These are phyloP conservation scores for Parafenestella ontariensis DNA, from an alignment of 2,329 filamentous ascomycete genomes.

Conservation along the genomic window DNA sequence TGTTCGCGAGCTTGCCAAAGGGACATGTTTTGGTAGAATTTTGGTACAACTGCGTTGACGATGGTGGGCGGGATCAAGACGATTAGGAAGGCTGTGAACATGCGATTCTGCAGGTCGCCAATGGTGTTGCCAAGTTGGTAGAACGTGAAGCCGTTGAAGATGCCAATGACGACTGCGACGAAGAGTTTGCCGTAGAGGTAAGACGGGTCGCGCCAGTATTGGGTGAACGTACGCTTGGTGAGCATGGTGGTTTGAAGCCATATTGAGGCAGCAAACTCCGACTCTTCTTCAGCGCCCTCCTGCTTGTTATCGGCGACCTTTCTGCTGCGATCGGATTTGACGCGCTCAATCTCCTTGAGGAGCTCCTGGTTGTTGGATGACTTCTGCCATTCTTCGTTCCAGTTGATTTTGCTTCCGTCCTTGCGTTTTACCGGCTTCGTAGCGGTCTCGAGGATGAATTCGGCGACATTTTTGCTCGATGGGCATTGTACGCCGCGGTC, in stretches of 20 bases:
- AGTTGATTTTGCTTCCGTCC: constrained; percentile 68
- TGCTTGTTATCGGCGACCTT: constrained; percentile 40
- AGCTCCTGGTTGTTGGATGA: constrained; percentile 68
- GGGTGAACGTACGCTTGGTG: constrained; percentile 72
- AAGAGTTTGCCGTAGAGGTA: constrained; percentile 82
- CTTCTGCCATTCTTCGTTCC: constrained; percentile 77
- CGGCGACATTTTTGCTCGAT: constrained; percentile 69
- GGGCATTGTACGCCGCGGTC: constrained; percentile 71
- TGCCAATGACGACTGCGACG: constrained; percentile 71
- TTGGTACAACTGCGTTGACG: constrained; percentile 77
- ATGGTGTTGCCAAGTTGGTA: constrained; percentile 71
- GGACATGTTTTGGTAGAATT: constrained; percentile 75
- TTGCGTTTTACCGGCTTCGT: constrained; percentile 62
- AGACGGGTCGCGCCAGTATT: constrained; percentile 78
- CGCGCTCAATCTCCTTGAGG: constrained; percentile 69
- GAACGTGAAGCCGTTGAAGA: constrained; percentile 84
- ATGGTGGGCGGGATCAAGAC: constrained; percentile 69
- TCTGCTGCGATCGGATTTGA: constrained; percentile 65
- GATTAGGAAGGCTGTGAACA: constrained; percentile 74
- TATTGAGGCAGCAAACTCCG: constrained; percentile 72
- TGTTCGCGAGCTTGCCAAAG: constrained; percentile 78
- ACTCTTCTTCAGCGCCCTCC: constrained; percentile 28
- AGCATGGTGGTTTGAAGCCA: constrained; percentile 69
- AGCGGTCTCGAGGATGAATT: constrained; percentile 71
- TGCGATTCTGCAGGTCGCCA: constrained; percentile 75